Conservation (phyloP, 2,329 filamentous ascomycete species). For the Scedosporium dehoogii region DNA sequence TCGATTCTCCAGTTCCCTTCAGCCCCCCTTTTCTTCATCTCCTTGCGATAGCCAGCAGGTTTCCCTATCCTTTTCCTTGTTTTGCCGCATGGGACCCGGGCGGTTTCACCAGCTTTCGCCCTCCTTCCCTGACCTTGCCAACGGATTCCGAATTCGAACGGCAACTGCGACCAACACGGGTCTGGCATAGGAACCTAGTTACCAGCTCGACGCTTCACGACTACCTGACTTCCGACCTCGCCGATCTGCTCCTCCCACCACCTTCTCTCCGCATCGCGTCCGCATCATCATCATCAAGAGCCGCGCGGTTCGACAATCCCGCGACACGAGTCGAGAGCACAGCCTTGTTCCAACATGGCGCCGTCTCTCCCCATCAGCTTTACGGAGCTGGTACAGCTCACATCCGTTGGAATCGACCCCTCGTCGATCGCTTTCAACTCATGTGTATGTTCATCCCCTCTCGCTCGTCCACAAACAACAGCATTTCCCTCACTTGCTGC, state of each 20-base stretch:
- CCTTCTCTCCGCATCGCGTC: background rate
- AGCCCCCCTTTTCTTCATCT: background rate
- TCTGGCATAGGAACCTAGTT: background rate
- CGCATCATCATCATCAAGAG: background rate
- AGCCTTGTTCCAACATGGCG: slow-evolving; percentile 34
- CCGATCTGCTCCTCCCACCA: background rate
- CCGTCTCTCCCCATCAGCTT: slow-evolving; percentile 78
- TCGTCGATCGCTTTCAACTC: slow-evolving; percentile 65
- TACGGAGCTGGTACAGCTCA: slow-evolving; percentile 72
- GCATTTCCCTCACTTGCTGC: slow-evolving; percentile 1
- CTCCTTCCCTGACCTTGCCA: background rate
- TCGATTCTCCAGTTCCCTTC: background rate
- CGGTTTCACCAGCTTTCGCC: slow-evolving; percentile 4
- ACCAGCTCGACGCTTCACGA: background rate
- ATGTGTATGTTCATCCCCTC: slow-evolving; percentile 41
- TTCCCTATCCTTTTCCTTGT: background rate
- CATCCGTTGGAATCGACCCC: slow-evolving; percentile 35
- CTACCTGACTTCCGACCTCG: background rate
- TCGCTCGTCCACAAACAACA: background rate
- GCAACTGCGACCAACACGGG: background rate
- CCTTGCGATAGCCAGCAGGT: slow-evolving; percentile 5
- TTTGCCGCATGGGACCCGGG: slow-evolving; percentile 6
- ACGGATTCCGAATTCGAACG: background rate
- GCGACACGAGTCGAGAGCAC: background rate
- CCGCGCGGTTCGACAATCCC: background rate